phyloP scores from a whole-genome alignment of 805 yeast species.

The Peterozyma toletana region DNA sequence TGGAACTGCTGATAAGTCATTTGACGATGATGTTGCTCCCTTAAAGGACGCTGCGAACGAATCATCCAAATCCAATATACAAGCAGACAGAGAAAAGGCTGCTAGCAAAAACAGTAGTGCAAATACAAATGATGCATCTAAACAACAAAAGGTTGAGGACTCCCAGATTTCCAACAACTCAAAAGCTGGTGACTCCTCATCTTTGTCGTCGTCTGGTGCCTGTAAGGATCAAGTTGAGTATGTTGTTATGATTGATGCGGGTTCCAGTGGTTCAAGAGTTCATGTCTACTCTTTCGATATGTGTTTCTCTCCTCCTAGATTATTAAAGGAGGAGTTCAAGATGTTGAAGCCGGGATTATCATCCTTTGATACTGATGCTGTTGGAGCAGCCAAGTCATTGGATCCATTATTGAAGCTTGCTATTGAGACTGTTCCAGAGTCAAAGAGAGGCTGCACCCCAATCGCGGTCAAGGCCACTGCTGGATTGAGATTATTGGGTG shows the following conservation, averaged over 20 bases:
- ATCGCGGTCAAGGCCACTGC: conserved; percentile 98
- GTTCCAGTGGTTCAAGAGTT: conserved; percentile 94
- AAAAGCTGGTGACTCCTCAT: not conserved
- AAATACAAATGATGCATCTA: not conserved
- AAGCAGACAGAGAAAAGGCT: not conserved
- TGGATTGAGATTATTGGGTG: conserved; percentile 83
- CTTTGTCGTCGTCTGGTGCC: too few species aligned
- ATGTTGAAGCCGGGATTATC: conserved; percentile 93
- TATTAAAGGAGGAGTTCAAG: conserved; percentile 73
- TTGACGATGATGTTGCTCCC: not conserved
- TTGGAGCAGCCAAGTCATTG: conserved; percentile 83
- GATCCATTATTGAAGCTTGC: conserved; percentile 80
- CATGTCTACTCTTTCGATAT: conserved; percentile 91
- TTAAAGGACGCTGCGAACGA: not conserved
- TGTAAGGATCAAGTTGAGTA: conserved; percentile 46
- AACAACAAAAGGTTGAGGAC: not conserved
- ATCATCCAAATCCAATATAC: not conserved
- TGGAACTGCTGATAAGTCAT: conserved; percentile 1
- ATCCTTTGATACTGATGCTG: conserved; percentile 69
- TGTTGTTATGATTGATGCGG: conserved; percentile 96
- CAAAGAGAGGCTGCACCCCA: conserved; percentile 76
- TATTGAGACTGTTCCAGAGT: conserved; percentile 65
- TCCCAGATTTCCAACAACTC: not conserved
- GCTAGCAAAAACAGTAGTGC: not conserved
- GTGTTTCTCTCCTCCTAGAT: conserved; percentile 76